These are phyloP conservation scores for Lolium rigidum DNA, from an alignment of 176 grass and related monocot species.

Conservation along the genomic window DNA sequence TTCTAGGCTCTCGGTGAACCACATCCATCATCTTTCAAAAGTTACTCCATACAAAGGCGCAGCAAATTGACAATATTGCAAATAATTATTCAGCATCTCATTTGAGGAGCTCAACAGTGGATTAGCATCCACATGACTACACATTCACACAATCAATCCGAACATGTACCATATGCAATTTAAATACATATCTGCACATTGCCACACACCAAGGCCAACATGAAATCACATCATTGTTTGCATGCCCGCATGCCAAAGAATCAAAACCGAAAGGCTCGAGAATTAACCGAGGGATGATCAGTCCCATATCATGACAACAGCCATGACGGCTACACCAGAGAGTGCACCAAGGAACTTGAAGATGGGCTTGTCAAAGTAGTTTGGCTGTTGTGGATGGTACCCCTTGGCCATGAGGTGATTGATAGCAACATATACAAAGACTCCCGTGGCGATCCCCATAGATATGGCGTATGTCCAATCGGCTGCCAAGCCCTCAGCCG, in stretches of 20 bases:
- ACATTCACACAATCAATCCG: not conserved
- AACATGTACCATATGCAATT: not conserved
- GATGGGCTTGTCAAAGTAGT: conserved; percentile 53
- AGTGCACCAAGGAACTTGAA: conserved; percentile 71
- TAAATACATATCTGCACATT: not conserved
- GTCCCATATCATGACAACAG: conserved; percentile 84
- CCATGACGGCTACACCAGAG: conserved; percentile 56
- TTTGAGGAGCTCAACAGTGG: not conserved
- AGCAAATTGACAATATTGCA: not conserved
- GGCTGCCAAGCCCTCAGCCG: conserved; percentile 41
- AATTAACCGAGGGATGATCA: not conserved
- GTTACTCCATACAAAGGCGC: too few species aligned
- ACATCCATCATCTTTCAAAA: too few species aligned
- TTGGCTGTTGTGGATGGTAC: conserved; percentile 52
- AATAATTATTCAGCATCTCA: not conserved
- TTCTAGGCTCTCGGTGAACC: too few species aligned
- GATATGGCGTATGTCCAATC: conserved; percentile 73
- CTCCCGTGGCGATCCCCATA: conserved; percentile 65
- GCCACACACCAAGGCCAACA: too few species aligned
- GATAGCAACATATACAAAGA: conserved; percentile 80
- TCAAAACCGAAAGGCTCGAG: not conserved
- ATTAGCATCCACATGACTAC: not conserved
- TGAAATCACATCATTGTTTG: not conserved
- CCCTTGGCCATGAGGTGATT: conserved; percentile 90
- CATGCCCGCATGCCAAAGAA: not conserved